Conservation (phyloP, 2,329 filamentous ascomycete species). For the Dactylellina cionopaga region DNA sequence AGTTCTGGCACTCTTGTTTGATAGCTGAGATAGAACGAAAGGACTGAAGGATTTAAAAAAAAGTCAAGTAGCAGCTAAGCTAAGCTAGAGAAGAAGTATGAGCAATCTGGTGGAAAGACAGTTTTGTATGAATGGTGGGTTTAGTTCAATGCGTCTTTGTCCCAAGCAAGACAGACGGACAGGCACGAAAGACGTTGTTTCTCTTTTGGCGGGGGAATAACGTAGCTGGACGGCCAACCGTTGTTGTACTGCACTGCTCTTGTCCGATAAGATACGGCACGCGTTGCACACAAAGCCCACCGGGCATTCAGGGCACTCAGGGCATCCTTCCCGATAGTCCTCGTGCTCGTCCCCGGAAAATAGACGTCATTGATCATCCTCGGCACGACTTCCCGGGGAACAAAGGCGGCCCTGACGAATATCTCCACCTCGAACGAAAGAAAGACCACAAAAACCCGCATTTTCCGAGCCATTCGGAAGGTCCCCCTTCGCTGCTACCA, state of each 20-base stretch:
- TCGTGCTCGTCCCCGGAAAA: background rate
- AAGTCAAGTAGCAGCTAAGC: too few species aligned
- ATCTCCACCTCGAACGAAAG: background rate
- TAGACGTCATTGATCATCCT: conserved; percentile 21
- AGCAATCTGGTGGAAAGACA: conserved; percentile 1
- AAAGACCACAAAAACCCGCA: conserved; percentile 26
- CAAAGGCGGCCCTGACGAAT: background rate
- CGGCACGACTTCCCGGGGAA: background rate
- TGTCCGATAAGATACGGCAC: conserved; percentile 35
- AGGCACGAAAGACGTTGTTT: background rate
- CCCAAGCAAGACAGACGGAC: too few species aligned
- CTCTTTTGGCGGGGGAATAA: too few species aligned
- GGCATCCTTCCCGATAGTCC: background rate
- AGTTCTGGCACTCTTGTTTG: too few species aligned
- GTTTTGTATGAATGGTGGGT: background rate
- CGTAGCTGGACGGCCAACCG: background rate
- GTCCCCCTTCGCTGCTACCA: background rate
- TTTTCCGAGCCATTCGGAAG: conserved; percentile 6
- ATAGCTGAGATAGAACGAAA: background rate
- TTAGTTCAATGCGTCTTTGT: conserved; percentile 24
- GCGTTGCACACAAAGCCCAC: too few species aligned
- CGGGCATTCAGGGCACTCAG: too few species aligned
- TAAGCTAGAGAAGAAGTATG: background rate
- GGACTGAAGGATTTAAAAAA: too few species aligned
- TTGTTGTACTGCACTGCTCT: too few species aligned